Percentiles rank a stretch among this genome's conserved stretches.
Conservation (phyloP, 2,329 filamentous ascomycete species). For the Clonostachys solani region DNA sequence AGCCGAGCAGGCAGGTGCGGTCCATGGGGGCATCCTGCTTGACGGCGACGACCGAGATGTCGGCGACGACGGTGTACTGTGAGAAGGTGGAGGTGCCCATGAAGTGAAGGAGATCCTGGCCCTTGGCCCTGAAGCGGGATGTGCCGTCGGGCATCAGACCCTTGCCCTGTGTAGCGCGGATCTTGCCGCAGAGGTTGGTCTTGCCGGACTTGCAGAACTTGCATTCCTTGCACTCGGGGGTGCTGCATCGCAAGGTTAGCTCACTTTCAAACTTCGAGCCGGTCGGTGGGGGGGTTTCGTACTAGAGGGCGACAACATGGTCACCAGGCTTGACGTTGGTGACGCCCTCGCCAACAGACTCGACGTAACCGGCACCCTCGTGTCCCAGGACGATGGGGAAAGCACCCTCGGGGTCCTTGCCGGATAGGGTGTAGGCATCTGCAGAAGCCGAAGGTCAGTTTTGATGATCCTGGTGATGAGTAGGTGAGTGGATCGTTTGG, state of each 20-base stretch:
- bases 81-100: constrained; percentile 99
- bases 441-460: constrained; percentile 1
- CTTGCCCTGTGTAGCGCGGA: constrained; percentile 91
- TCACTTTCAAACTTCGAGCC: background rate
- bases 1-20: constrained; percentile 91
- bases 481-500: background rate
- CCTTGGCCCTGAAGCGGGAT: constrained; percentile 89
- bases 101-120: constrained; percentile 94
- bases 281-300: constrained; percentile 21
- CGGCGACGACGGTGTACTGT: constrained; percentile 97
- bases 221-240: constrained; percentile 94
- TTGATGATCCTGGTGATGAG: background rate
- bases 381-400: constrained; percentile 88
- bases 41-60: constrained; percentile 96
- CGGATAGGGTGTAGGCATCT: constrained; percentile 93
- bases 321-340: constrained; percentile 92
- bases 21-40: constrained; percentile 91
- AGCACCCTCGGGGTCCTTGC: constrained; percentile 94
- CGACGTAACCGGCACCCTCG: constrained; percentile 87
- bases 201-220: constrained; percentile 99
- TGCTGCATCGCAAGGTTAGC: constrained; percentile 50
- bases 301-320: constrained; percentile 87
- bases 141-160: constrained; percentile 98
- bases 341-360: constrained; percentile 91
- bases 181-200: constrained; percentile 99